Evolutionary conservation across 2,329 filamentous ascomycete species (phyloP), one percentile per base, ranked within the genome.

Genomic region (Macrophomina phaseolina): DNA sequence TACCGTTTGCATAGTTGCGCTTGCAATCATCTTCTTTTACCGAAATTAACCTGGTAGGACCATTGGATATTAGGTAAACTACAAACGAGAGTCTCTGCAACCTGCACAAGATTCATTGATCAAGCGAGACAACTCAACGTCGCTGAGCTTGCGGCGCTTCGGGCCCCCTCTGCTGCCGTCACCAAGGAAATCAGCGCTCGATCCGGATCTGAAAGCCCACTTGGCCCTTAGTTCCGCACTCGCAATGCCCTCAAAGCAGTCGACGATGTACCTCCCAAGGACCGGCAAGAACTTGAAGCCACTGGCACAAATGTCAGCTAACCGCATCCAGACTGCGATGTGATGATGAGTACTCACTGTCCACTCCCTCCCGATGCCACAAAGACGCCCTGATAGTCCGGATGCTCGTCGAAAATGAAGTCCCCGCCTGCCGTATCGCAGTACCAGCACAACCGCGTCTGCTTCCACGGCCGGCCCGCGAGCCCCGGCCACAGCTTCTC

Each of bases 371-470:
- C 88, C 0, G 87, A 89, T 0, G 86, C 86, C 30, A 90, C 72
- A 71, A 90, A 90, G 4, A 90, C 77, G 14, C 84, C 83, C 66
- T 82, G 75, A 77, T 86, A 86, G 16, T 82, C 78, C 0, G 90
- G 90, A 72, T 92, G 90, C 76, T 89, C 88, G 73, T 89, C 86
- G 68, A 92, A 83, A 65, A 93, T 82, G 80, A 91, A 93, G 74
- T 93, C 88, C 28, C 87, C 90, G 18, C 86, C 87, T 7, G 87
- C 83, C 71, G 90, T 93, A 79, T 93, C 90, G 5, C 87, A 88
- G 75, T 93, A 93, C 90, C 90, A 93, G 80, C 90, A 93, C 64
- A 92, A 79, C 30, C 89, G 82, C 1, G 87, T 90, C 64, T 82
- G 81, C 67, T 79, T 79, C 80, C 91, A 92, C 1, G 87, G 85